Evolutionary conservation across 805 yeast genomes (phyloP), one percentile per base, ranked within the genome.

Genomic region (Ogataea parapolymorpha): DNA sequence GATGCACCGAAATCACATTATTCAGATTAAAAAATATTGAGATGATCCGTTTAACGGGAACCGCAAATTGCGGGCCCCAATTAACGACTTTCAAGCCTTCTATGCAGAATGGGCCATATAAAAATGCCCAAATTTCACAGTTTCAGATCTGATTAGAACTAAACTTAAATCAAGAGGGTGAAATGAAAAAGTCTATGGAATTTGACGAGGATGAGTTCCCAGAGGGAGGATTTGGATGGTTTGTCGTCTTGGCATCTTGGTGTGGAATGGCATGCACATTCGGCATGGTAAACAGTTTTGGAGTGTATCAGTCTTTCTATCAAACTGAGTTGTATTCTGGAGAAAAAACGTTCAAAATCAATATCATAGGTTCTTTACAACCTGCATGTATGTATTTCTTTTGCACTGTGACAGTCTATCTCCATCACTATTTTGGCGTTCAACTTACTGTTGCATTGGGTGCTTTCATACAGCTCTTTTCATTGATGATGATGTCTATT

Each of bases 261-360:
- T 58, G 71, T 16, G 49, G 66, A 54, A 53, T 66, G 66, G 47
- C 70, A 52, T 56, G 72, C 41, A 71, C 80, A 0, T 79, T 74
- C 72, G 85, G 85, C 12, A 65, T 77, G 59, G 73, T 75, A 39
- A 75, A 79, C 28, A 65, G 75, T 2, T 80, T 65, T 58, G 85
- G 83, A 16, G 75, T 77, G 4, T 80, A 75, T 52, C 72, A 78
- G 37, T 61, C 70, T 20, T 75, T 69, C 51, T 79, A 78, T 49
- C 58, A 65, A 8, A 48, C 50, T 1, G 49, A 45, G 4, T 32
- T 44, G 18, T 76, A 72, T 40, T 65, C 68, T 0, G 66, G 67
- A 7, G 73, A 72, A 1, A 51, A 62, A 14, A 60, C 75, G 14
- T 67, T 65, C 42, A 74, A 71, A 34, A 68, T 70, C 35, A 72